Evolutionary conservation across 176 grass and related monocot genomes (phyloP).

Genomic region (Aechmea fasciata): DNA sequence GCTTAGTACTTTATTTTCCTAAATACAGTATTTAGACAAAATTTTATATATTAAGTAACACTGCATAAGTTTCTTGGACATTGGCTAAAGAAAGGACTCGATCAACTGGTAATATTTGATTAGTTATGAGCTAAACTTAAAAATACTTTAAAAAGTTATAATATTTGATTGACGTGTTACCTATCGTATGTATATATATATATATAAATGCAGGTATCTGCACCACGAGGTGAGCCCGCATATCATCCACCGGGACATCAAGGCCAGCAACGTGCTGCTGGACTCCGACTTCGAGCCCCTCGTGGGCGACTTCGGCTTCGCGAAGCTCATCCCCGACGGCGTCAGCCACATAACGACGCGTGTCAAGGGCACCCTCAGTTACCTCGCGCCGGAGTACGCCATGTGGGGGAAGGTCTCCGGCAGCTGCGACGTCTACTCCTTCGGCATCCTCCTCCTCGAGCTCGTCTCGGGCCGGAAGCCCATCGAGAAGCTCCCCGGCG

Average conservation of each 20-base stretch:
- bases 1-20: too few relatives aligned
- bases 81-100: too few relatives aligned
- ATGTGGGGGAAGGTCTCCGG: conserved; percentile 23
- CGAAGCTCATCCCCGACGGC: conserved; percentile 23
- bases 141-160: not conserved
- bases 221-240: conserved; percentile 19
- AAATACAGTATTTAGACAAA: too few relatives aligned
- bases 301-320: conserved; percentile 24
- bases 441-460: conserved; percentile 28
- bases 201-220: conserved; percentile 7
- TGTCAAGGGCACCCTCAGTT: conserved; percentile 17
- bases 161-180: not conserved
- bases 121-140: too few relatives aligned
- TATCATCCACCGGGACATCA: conserved; percentile 72
- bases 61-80: too few relatives aligned
- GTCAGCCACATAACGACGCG: conserved; percentile 24
- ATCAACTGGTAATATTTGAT: too few relatives aligned
- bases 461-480: conserved; percentile 17
- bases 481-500: conserved; percentile 25
- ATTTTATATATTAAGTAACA: too few relatives aligned
- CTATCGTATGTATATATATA: not conserved
- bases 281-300: conserved; percentile 34
- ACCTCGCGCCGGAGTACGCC: conserved; percentile 25
- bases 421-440: conserved; percentile 22
- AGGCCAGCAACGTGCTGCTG: conserved; percentile 79